Percentiles rank a stretch among this genome's conserved stretches.
These are phyloP conservation scores for Ustilago nuda DNA, from an alignment of 1,284 basidiomycete species.

Conservation along the genomic window DNA sequence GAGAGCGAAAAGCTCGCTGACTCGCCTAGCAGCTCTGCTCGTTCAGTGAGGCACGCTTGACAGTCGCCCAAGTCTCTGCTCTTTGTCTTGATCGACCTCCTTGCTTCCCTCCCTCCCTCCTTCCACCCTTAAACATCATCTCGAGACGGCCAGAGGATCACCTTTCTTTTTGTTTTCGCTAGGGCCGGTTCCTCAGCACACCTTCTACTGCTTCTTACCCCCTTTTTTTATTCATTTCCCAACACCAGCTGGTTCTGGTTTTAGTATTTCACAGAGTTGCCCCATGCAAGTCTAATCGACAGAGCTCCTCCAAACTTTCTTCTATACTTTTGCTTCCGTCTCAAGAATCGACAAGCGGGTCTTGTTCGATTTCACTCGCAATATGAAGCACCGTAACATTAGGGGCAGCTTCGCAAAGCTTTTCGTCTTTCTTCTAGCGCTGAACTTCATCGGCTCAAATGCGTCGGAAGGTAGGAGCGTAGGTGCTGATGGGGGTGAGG, in stretches of 20 bases:
- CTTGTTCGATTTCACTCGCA: neutral
- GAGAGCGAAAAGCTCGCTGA: too few relatives aligned
- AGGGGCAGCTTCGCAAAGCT: neutral
- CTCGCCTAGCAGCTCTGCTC: too few relatives aligned
- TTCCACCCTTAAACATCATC: conserved; percentile 19
- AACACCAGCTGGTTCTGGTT: neutral
- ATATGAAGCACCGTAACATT: neutral
- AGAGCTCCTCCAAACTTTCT: neutral
- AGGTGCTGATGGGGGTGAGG: neutral
- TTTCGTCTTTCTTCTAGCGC: neutral
- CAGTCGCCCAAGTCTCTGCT: too few relatives aligned
- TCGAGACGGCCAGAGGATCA: conserved; percentile 7
- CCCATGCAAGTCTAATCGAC: conserved; percentile 11
- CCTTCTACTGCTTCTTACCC: too few relatives aligned
- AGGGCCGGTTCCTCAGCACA: conserved; percentile 16
- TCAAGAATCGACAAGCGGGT: conserved; percentile 7
- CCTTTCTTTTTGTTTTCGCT: neutral
- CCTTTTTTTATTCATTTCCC: conserved; percentile 1
- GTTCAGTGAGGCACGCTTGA: too few relatives aligned
- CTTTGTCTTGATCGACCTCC: neutral
- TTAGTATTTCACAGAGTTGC: neutral
- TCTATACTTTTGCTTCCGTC: neutral
- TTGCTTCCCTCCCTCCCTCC: conserved; percentile 5
- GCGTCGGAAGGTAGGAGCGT: neutral
- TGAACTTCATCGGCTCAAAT: neutral